Evolutionary conservation across 164 flowering plant genomes (phyloP).

Genomic region (Annona cherimola): DNA sequence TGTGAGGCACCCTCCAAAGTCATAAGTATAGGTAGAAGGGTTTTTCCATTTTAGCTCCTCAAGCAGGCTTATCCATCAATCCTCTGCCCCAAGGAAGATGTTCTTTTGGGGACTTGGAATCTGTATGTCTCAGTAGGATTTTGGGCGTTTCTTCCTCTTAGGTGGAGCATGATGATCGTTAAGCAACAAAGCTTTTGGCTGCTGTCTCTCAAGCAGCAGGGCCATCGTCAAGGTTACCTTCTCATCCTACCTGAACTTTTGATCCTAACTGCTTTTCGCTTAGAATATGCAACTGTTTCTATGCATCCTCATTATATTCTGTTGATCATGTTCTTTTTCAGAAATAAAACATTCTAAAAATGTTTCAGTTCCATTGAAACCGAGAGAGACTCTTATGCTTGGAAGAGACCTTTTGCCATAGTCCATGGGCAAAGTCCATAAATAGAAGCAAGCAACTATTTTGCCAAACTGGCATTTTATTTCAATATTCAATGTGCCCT

Average conservation of each 20-base stretch:
- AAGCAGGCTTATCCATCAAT: not conserved
- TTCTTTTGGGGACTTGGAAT: not conserved
- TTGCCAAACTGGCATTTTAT: too few relatives aligned
- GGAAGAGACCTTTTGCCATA: too few relatives aligned
- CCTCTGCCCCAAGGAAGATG: not conserved
- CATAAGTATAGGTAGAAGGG: not conserved
- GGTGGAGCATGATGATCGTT: not conserved
- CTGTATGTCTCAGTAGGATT: not conserved
- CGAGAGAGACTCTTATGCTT: too few relatives aligned
- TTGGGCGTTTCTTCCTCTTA: not conserved
- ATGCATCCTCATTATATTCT: too few relatives aligned
- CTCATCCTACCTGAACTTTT: not conserved
- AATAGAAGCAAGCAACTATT: too few relatives aligned
- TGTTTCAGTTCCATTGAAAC: too few relatives aligned
- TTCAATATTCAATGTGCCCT: too few relatives aligned
- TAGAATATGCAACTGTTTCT: too few relatives aligned
- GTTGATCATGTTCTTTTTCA: too few relatives aligned
- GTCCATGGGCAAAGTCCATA: too few relatives aligned
- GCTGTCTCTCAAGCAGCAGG: not conserved
- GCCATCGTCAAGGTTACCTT: not conserved
- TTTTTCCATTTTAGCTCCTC: not conserved
- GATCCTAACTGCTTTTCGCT: too few relatives aligned
- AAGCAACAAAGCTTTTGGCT: not conserved
- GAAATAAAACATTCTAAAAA: too few relatives aligned
- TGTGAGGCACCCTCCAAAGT: conserved; percentile 47